A percentile compares a stretch with the other conserved stretches of the same genome.
Conservation (phyloP, 352 stramenopile genomes). For the Phytophthora aleatoria region DNA sequence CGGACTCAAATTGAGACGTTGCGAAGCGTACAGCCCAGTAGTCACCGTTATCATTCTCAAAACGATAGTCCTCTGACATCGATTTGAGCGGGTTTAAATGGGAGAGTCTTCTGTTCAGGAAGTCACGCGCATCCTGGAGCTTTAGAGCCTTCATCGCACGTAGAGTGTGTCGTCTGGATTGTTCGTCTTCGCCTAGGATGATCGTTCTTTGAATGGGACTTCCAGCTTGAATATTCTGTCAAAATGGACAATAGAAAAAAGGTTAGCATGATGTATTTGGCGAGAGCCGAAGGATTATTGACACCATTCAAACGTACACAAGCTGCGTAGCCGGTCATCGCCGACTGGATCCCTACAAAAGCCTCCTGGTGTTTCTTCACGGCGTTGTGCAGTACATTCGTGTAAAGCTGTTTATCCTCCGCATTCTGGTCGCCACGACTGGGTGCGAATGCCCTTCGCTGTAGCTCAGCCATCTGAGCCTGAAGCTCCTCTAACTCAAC, state of each 20-base stretch:
- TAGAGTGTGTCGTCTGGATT: slow-evolving; percentile 16
- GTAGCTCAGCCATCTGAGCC: slow-evolving; percentile 29
- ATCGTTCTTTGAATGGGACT: slow-evolving; percentile 38
- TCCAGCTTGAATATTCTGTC: slow-evolving; percentile 37
- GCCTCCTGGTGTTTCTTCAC: slow-evolving; percentile 35
- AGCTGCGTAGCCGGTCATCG: slow-evolving; percentile 33
- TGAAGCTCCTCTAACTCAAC: slow-evolving; percentile 29
- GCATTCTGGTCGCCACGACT: slow-evolving; percentile 12
- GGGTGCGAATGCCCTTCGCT: slow-evolving; percentile 25
- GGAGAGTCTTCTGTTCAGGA: slow-evolving; percentile 23
- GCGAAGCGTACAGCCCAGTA: slow-evolving; percentile 36
- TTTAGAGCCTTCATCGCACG: slow-evolving; percentile 27
- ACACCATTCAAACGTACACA: slow-evolving; percentile 24
- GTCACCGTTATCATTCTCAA: slow-evolving; percentile 33
- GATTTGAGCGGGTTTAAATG: slow-evolving; percentile 28
- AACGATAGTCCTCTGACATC: slow-evolving; percentile 39
- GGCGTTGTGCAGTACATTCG: slow-evolving; percentile 33
- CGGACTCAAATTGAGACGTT: slow-evolving; percentile 33
- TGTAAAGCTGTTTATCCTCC: slow-evolving; percentile 18
- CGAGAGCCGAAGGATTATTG: too few relatives aligned
- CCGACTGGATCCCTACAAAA: slow-evolving; percentile 35
- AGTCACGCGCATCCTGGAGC: slow-evolving; percentile 22
- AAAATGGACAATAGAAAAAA: background rate
- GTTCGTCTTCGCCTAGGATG: slow-evolving; percentile 22
- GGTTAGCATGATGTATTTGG: background rate